phyloP scores from a whole-genome alignment of 257 asterid species.

The Jaltomata sinuosa region DNA sequence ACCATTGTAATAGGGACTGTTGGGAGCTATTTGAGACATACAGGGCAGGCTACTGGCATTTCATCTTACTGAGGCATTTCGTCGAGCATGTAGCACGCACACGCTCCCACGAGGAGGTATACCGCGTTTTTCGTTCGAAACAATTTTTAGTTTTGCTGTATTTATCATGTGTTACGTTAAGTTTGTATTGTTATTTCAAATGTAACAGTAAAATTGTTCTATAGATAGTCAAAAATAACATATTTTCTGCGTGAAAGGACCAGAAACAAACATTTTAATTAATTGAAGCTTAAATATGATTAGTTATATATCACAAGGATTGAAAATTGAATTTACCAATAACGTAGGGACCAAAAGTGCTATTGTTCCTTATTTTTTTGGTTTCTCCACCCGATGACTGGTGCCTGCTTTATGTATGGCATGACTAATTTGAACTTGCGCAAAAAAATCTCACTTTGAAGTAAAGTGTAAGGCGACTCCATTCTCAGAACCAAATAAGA shows the following conservation, averaged over 20 bases:
- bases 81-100: not conserved
- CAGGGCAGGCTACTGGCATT: conserved; percentile 2
- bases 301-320: too few species aligned
- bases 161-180: not conserved
- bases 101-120: not conserved
- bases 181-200: not conserved
- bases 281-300: too few species aligned
- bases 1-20: conserved; percentile 28
- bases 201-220: not conserved
- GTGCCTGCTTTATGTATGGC: not conserved
- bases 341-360: not conserved
- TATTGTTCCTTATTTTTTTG: not conserved
- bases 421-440: not conserved
- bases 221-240: not conserved
- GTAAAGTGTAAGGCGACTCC: not conserved
- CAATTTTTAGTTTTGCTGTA: too few species aligned
- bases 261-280: too few species aligned
- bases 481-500: too few species aligned
- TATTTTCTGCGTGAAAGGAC: not conserved
- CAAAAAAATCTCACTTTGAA: not conserved
- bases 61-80: conserved; percentile 2
- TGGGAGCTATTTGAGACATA: conserved; percentile 41
- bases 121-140: too few species aligned
- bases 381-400: not conserved
- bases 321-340: not conserved